Percentiles rank a stretch among this genome's conserved stretches.
These are phyloP conservation scores for Camelina hispida DNA, from an alignment of 345 rosid genomes.

Conservation along the genomic window DNA sequence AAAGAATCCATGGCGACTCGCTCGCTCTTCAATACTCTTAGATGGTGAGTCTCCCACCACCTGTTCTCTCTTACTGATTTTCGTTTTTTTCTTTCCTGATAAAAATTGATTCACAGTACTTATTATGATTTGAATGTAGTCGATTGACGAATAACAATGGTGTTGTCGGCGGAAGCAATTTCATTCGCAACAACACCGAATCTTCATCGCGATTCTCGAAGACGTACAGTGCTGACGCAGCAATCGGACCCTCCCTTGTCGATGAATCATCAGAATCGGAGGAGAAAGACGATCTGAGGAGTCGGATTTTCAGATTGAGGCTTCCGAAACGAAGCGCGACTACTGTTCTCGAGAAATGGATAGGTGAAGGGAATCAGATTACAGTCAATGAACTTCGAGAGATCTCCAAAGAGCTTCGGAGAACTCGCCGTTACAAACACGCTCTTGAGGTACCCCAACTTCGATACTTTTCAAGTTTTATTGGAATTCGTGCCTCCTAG, in stretches of 20 bases:
- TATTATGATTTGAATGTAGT: not conserved
- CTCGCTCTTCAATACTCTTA: slow-evolving; percentile 40
- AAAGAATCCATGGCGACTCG: slow-evolving; percentile 44
- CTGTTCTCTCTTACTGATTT: slow-evolving; percentile 1
- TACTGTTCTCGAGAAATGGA: slow-evolving; percentile 79
- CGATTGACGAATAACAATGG: slow-evolving; percentile 34
- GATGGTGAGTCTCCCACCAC: slow-evolving; percentile 20
- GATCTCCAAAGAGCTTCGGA: slow-evolving; percentile 76
- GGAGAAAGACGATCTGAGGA: slow-evolving; percentile 65
- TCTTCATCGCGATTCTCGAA: slow-evolving; percentile 26
- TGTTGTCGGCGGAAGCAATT: slow-evolving; percentile 37
- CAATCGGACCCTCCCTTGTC: slow-evolving; percentile 37
- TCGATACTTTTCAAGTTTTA: not conserved
- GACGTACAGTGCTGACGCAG: slow-evolving; percentile 32
- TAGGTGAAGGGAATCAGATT: slow-evolving; percentile 69
- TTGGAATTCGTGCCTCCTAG: not conserved
- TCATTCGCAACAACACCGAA: slow-evolving; percentile 30
- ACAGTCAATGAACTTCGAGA: slow-evolving; percentile 67
- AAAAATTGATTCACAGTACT: not conserved
- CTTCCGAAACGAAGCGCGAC: slow-evolving; percentile 84
- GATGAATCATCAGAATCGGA: slow-evolving; percentile 47
- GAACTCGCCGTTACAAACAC: slow-evolving; percentile 82
- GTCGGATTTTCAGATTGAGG: slow-evolving; percentile 76
- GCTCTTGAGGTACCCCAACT: slow-evolving; percentile 77
- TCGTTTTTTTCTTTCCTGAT: not conserved